Percentiles rank a stretch among this genome's conserved stretches.
Evolutionary conservation across 192 early-diverging fungal genomes (phyloP).

Genomic region (Backusella tuberculispora): DNA sequence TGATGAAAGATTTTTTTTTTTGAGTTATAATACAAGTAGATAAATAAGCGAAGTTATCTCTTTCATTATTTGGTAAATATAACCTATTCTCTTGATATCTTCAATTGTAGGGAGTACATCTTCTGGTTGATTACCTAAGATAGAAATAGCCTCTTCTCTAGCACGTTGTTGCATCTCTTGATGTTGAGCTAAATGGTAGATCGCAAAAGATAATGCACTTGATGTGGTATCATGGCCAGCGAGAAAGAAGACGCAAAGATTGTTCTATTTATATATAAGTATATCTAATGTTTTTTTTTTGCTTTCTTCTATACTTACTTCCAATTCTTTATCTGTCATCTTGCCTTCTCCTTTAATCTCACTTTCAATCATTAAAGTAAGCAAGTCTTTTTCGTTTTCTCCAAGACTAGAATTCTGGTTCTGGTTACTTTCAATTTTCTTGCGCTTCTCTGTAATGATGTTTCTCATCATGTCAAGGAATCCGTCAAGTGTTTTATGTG

Average conservation of each 20-base stretch:
- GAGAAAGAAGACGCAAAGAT: constrained; percentile 51
- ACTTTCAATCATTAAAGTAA: not conserved
- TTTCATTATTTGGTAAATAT: constrained; percentile 55
- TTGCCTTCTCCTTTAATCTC: not conserved
- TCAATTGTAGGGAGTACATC: constrained; percentile 56
- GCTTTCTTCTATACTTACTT: constrained; percentile 14
- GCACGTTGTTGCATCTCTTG: constrained; percentile 57
- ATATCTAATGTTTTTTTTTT: constrained; percentile 31
- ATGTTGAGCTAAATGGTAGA: constrained; percentile 53
- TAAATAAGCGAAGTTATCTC: constrained; percentile 44
- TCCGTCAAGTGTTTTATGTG: not conserved
- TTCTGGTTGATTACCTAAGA: constrained; percentile 55
- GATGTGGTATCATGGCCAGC: constrained; percentile 65
- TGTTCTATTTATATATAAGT: constrained; percentile 12
- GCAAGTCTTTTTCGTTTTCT: not conserved
- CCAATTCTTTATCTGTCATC: not conserved
- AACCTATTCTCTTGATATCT: constrained; percentile 54
- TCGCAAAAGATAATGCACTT: constrained; percentile 51
- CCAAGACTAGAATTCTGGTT: not conserved
- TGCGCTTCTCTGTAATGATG: constrained; percentile 17
- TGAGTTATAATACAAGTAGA: too few species aligned
- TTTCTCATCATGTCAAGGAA: not conserved
- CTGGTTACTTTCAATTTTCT: not conserved
- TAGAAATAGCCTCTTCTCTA: constrained; percentile 51
- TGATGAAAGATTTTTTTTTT: too few species aligned